Conservation (phyloP, 2,329 filamentous ascomycete species). For the Aspergillus sp. region DNA sequence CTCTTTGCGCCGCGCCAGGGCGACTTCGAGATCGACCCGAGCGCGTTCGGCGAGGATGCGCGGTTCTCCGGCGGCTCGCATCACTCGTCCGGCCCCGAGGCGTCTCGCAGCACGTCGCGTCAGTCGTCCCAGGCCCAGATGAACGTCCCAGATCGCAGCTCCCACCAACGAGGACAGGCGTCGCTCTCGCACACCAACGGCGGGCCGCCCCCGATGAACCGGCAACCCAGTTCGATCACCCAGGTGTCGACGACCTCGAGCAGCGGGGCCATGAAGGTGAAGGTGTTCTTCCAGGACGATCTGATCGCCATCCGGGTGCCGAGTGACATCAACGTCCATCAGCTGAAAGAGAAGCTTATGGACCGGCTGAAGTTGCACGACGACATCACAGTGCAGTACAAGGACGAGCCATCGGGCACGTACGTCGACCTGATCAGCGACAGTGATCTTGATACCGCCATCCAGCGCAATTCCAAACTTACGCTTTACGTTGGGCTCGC, state of each 20-base stretch:
- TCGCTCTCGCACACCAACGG: slow-evolving; percentile 31
- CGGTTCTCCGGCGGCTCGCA: slow-evolving; percentile 69
- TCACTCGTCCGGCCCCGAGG: slow-evolving; percentile 63
- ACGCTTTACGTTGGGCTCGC: slow-evolving; percentile 63
- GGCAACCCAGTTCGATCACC: slow-evolving; percentile 54
- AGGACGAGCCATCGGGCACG: slow-evolving; percentile 75
- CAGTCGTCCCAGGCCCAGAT: slow-evolving; percentile 66
- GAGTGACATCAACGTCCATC: slow-evolving; percentile 70
- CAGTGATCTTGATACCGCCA: slow-evolving; percentile 74
- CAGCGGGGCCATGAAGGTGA: slow-evolving; percentile 74
- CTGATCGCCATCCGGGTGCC: slow-evolving; percentile 89
- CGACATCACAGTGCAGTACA: slow-evolving; percentile 77
- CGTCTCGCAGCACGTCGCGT: slow-evolving; percentile 57
- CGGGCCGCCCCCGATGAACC: slow-evolving; percentile 43
- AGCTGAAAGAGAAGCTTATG: slow-evolving; percentile 78
- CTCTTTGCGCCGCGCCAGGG: slow-evolving; percentile 88
- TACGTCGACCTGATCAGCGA: slow-evolving; percentile 74
- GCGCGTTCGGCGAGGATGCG: slow-evolving; percentile 64
- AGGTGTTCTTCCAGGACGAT: slow-evolving; percentile 89
- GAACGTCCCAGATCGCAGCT: slow-evolving; percentile 46
- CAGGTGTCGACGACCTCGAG: slow-evolving; percentile 39
- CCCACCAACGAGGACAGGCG: slow-evolving; percentile 41
- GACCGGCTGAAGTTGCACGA: slow-evolving; percentile 78
- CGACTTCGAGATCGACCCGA: slow-evolving; percentile 87
- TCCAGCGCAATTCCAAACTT: slow-evolving; percentile 83